phyloP scores from a whole-genome alignment of 2,329 filamentous ascomycete species.

The Nectriaceae sp. region DNA sequence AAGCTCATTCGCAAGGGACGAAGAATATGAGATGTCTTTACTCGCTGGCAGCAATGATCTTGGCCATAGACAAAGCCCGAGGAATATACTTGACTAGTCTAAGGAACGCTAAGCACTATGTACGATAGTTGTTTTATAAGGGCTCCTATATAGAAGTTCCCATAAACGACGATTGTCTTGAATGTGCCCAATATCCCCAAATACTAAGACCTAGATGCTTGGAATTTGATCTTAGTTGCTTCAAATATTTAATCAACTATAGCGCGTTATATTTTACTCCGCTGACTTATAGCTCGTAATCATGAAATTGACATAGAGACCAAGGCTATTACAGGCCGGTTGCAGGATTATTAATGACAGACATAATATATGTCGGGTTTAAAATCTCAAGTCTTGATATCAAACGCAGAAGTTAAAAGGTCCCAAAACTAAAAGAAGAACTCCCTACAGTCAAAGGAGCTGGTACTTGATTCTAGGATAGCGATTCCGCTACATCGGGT shows the following conservation, averaged over 20 bases:
- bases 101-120: neutral
- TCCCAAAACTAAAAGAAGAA: too few species aligned
- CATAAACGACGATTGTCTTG: neutral
- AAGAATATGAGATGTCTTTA: neutral
- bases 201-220: neutral
- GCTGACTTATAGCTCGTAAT: neutral
- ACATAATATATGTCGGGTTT: neutral
- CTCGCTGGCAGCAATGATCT: neutral
- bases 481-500: too few species aligned
- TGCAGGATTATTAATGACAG: too few species aligned
- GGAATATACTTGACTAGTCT: neutral
- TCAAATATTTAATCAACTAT: neutral
- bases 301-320: neutral
- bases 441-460: too few species aligned
- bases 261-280: neutral
- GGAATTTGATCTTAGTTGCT: neutral
- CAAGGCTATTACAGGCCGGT: too few species aligned
- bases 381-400: neutral
- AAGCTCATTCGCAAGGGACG: neutral
- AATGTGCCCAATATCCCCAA: neutral
- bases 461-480: too few species aligned
- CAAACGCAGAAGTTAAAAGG: too few species aligned
- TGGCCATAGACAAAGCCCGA: neutral
- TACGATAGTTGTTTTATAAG: neutral
- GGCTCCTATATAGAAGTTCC: neutral